Conservation (phyloP, 2,329 filamentous ascomycete species). For the Aspergillus brunneoviolaceus region DNA sequence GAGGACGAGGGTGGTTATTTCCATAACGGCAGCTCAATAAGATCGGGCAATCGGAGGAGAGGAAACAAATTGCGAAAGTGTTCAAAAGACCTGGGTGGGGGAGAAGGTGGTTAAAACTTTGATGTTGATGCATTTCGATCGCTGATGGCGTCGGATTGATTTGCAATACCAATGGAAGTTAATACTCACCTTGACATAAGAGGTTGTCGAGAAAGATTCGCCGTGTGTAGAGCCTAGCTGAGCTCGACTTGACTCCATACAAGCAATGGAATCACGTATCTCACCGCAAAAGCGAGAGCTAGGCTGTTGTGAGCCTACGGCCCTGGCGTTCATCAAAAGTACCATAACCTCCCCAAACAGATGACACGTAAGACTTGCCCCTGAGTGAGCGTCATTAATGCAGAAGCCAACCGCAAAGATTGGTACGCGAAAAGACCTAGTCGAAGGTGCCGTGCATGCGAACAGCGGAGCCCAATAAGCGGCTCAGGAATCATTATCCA, state of each 20-base stretch:
- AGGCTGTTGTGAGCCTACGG: background rate
- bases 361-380: background rate
- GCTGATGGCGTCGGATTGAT: too few relatives aligned
- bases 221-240: background rate
- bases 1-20: too few relatives aligned
- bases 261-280: background rate
- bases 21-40: too few relatives aligned
- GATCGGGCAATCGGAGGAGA: too few relatives aligned
- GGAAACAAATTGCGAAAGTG: too few relatives aligned
- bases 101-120: background rate
- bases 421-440: background rate
- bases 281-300: background rate
- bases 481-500: background rate
- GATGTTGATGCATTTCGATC: background rate
- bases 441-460: background rate
- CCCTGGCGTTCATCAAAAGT: background rate
- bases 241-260: background rate
- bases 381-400: background rate
- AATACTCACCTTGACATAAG: background rate
- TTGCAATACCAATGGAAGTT: background rate
- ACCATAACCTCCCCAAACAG: too few relatives aligned
- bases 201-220: background rate
- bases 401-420: background rate
- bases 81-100: too few relatives aligned
- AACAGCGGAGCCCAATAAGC: background rate